Base-by-base conservation (phyloP, 768 basidiomycete genomes). In the Cytidiella melzeri region DNA sequence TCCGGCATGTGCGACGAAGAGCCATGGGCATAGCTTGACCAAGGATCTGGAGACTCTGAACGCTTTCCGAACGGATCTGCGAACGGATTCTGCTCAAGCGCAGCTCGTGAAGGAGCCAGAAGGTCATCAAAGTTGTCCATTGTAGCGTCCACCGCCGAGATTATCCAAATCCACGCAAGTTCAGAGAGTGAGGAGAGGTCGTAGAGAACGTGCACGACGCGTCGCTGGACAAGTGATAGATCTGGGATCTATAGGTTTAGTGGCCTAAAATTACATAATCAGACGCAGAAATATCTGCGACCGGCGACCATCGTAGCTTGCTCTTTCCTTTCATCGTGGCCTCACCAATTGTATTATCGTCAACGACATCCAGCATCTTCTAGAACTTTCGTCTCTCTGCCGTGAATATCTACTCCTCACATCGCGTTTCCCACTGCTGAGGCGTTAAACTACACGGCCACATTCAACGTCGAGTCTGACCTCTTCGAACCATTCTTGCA, bases 71-170 rank as follows among this genome's bases (percentile, higher is more conserved):
- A 87, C 4, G 83, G 83, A 61, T 85, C 80, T 34, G 79, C 79
- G 52, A 90, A 89, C 0, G 87, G 87, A 57, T 89, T 88, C 49
- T 80, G 75, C 61, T 86, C 83, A n/a, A 87, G 69, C 34, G 69
- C 73, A 56, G 66, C 71, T 56, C 78, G 76, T 23, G 84, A 82
- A 15, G 69, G 71, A 10, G 55, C 53, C 28, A 90, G 73, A 42
- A 90, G 65, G 66, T 90, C 87, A 69, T 89, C 87, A 64, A 90
- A 90, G 59, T 76, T 70, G 65, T 86, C 84, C 86, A 88, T 88
- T n/a, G n/a, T n/a, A n/a, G n/a, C n/a, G n/a, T n/a, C n/a, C n/a
- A n/a, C n/a, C n/a, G n/a, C n/a, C n/a, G n/a, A n/a, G n/a, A n/a
- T n/a, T n/a, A n/a, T n/a, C n/a, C n/a, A n/a, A n/a, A n/a, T n/a